Evolutionary conservation across 352 stramenopile species (phyloP), one percentile per base, ranked within the genome.

Genomic region (Blastocystis sp.): DNA sequence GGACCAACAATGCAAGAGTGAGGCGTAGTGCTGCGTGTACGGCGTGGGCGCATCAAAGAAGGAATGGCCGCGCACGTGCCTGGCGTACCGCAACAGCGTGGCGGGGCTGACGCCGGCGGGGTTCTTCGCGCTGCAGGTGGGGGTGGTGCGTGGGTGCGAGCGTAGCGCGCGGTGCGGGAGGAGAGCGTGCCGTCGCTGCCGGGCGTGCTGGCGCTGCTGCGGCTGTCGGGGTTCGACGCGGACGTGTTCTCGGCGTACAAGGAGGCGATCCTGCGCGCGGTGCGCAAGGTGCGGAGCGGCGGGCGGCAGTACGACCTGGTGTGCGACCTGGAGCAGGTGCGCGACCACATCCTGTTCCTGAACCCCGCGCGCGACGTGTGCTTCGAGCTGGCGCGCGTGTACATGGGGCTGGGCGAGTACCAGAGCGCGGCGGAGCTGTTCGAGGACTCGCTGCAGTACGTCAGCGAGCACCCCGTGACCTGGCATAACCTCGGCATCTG

Each of bases 401-500:
- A 89, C 43, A 89, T 89, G 82, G 82, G 82, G 48, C 42, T 89
- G 6, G 59, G 59, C 1, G 82, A 89, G 4, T 89, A 89, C 54
- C 19, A 69, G 38, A 52, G 28, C 48, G 70, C 82, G 40, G 6
- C 69, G 0, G 63, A 79, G 57, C 66, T 87, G 63, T 89, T 89
- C 38, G 48, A 89, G 34, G 54, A 76, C 19, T 76, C 45, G 9
- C 87, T 54, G 71, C 34, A 89, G 17, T 62, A 68, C 34, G 62
- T 76, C 43, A 76, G 74, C 24, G 24, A 69, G 24, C 82, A 89
- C 70, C 82, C 87, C 52, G 82, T 89, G 57, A 87, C 82, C 10
- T 89, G 66, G 62, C 69, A 87, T 38, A 89, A 89, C 34, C 71
- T 87, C 48, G 82, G 82, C 11, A 64, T 89, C 6, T 89, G 82